Evolutionary conservation across 2,329 filamentous ascomycete species (phyloP).

Genomic region (Fusarium nisikadoi): DNA sequence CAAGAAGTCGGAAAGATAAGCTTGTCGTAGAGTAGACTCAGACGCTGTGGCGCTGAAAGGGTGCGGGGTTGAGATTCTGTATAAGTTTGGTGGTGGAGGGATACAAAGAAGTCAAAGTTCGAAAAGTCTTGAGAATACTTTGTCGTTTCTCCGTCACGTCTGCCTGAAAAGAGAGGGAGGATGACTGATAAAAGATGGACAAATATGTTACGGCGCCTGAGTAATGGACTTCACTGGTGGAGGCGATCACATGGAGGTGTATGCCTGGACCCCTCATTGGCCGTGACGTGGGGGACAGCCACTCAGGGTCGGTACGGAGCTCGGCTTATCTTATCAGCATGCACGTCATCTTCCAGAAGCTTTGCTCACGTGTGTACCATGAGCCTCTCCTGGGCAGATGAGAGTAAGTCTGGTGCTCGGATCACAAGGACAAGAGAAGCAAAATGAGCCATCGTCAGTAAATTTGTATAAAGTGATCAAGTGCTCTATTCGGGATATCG

Average conservation of each 20-base stretch:
- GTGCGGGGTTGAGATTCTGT: conserved; percentile 28
- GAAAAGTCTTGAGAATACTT: neutral
- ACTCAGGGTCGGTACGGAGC: conserved; percentile 3
- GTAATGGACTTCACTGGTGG: conserved; percentile 30
- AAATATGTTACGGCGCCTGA: conserved; percentile 7
- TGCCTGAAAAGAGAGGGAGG: conserved; percentile 1
- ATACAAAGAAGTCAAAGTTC: neutral
- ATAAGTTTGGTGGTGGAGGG: neutral
- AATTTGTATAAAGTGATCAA: neutral
- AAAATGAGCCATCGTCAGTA: neutral
- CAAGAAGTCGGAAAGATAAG: neutral
- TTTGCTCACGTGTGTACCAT: conserved; percentile 21
- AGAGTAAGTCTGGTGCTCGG: conserved; percentile 9
- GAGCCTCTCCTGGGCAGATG: neutral
- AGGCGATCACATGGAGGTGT: conserved; percentile 48
- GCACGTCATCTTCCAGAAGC: conserved; percentile 30
- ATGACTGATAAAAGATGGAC: conserved; percentile 24
- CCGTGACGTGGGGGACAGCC: neutral
- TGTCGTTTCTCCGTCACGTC: conserved; percentile 1
- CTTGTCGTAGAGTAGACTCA: neutral
- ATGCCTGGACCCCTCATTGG: conserved; percentile 40
- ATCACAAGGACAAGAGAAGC: conserved; percentile 15
- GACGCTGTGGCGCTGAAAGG: neutral
- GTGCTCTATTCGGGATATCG: neutral
- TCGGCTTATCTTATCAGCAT: conserved; percentile 31